Base-by-base conservation (phyloP, 306 rosid genomes). In the Abrus pulchellus region DNA sequence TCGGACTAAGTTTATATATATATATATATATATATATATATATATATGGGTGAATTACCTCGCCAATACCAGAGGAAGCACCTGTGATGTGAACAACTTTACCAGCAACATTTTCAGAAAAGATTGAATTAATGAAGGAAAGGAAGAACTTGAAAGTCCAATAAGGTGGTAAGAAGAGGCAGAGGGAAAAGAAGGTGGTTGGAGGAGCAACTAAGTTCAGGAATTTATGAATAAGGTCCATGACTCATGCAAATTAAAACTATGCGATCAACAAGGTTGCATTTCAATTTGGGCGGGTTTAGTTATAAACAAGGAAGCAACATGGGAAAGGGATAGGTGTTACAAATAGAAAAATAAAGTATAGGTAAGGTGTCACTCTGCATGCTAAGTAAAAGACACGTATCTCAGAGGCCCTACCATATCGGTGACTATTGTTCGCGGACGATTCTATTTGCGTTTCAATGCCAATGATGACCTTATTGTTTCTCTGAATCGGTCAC, bases 81-180 rank as follows among this genome's bases (percentile, higher is more conserved):
- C 96, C 90, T 5, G 94, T 91, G 62, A 93, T 88, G 70, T 89
- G 86, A 76, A 93, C 83, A 45, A 93, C 96, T 74, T 93, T 89
- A 12, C 90, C 89, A 4, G 89, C 32, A 5, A 91, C 68, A 68
- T 84, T 78, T 82, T 92, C 95, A 8, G 27, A 20, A 86, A 88
- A 83, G 41, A 88, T 11, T 53, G 38, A 61, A 61, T 38, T 67
- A 1, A 89, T 2, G 54, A 60, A 61, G 38, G 77, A 88, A 55
- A 80, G 63, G 76, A 88, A 82, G 71, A 81, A 59, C 73, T 72
- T 88, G 89, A 85, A 56, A 50, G 83, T 45, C 59, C 78, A 80
- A 63, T 72, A 86, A 0, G 92, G 91, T 43, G 92, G 97, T 20
- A 89, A 75, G 84, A 93, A 69, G 49, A 89, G 60, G 77, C 68